Evolutionary conservation across 768 basidiomycete species (phyloP), one percentile per base, ranked within the genome.

Genomic region (Calocybe indica): DNA sequence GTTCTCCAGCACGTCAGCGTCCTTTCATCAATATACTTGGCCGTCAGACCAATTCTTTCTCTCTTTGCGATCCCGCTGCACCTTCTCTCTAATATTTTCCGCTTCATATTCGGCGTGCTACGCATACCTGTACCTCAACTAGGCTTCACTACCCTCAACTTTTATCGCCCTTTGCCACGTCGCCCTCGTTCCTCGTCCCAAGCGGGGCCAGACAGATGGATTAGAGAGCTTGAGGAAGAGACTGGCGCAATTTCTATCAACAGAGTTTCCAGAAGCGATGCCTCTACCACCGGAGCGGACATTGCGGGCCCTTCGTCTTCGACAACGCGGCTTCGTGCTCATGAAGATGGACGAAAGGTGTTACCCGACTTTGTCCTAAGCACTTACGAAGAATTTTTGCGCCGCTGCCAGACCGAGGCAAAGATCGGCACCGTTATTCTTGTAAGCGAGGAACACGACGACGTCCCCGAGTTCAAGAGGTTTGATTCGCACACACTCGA

Each of bases 381-480:
- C 1, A 75, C 79, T 12, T 97, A 98, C 61, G 92, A 97, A 52
- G 78, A 84, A 4, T 85, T 85, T 36, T 64, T 95, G 52, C 73
- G 79, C 45, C 58, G 63, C 35, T 88, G 90, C 50, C 80, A 91
- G 60, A 78, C 72, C 43, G 87, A 94, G 38, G 67, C 73, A 14
- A 80, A 78, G 61, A 74, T 96, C 44, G 84, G 84, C 0, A 89
- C 92, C 56, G 78, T 93, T 2, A 65, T 97, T 3, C 70, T 98
- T 30, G 83, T 91, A 48, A 92, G 88, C 56, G 82, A 83, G 34
- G 93, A 96, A 59, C 93, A 99, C 56, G 92, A 97, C 59, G 84
- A 92, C 53, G 87, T 86, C 15, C 69, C 81, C 1, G 85, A 83
- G 52, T 97, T 97, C 70, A 94, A 94, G 65, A 76, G 83, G 86